phyloP scores from a whole-genome alignment of 1,139 yeast species.

The Pichia sp. region DNA sequence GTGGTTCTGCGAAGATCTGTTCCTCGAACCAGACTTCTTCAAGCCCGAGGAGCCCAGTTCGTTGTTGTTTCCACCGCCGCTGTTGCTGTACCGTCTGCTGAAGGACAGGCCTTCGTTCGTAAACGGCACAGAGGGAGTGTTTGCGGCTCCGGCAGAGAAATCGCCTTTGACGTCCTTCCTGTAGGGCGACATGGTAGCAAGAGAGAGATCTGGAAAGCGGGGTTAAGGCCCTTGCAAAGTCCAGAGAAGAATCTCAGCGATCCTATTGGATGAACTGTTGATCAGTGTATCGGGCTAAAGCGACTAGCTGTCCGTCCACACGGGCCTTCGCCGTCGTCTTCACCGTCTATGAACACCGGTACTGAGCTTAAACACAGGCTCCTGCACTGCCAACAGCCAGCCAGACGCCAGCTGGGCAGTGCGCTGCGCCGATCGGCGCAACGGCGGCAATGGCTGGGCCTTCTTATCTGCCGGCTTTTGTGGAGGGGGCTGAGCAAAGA shows the following conservation, averaged over 20 bases:
- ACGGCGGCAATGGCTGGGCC: no score
- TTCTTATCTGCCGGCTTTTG: no score
- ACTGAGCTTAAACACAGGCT: neutral
- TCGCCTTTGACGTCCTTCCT: conserved; percentile 5
- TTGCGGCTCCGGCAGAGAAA: neutral
- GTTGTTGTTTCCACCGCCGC: neutral
- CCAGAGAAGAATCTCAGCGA: neutral
- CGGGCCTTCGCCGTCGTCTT: neutral
- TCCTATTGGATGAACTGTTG: neutral
- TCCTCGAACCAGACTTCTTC: conserved; percentile 14
- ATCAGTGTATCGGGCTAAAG: neutral
- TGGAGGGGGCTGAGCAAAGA: no score
- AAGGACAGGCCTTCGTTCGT: neutral
- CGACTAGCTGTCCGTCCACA: neutral
- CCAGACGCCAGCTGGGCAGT: no score
- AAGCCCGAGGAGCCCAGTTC: neutral
- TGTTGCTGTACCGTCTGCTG: neutral
- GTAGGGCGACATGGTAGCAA: conserved; percentile 8
- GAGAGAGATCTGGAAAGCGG: neutral
- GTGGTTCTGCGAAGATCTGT: conserved; percentile 7
- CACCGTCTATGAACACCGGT: neutral
- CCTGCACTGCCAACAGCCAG: neutral
- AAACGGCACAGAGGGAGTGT: neutral
- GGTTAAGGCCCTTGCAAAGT: neutral
- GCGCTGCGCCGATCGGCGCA: no score